A percentile compares a stretch with the other conserved stretches of the same genome.
These are phyloP conservation scores for Sonneratia alba DNA, from an alignment of 345 rosid species.

Conservation along the genomic window DNA sequence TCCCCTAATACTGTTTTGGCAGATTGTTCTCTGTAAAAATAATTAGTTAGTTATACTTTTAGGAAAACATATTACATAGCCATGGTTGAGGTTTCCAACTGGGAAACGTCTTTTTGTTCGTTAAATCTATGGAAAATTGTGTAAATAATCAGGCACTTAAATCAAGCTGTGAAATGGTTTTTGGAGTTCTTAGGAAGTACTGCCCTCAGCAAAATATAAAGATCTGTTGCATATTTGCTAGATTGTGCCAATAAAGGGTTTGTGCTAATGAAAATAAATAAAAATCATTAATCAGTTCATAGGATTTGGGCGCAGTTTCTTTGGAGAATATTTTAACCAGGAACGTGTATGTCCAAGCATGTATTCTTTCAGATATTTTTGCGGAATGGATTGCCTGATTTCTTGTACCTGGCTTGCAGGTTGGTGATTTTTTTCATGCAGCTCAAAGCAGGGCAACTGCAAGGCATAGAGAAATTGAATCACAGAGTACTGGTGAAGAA, in stretches of 20 bases:
- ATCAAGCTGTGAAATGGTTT: background rate
- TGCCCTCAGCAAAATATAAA: background rate
- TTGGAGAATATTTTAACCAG: background rate
- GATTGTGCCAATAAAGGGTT: background rate
- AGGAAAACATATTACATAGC: background rate
- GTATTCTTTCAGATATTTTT: background rate
- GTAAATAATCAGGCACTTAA: background rate
- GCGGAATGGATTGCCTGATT: background rate
- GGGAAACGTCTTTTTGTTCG: background rate
- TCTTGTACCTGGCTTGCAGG: slow-evolving; percentile 27
- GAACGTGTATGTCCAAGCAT: background rate
- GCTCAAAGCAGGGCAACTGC: slow-evolving; percentile 64
- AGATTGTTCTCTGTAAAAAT: background rate
- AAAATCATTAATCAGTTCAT: background rate
- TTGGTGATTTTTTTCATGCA: slow-evolving; percentile 74
- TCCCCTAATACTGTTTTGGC: background rate
- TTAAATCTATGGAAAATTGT: too few relatives aligned
- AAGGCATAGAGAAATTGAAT: slow-evolving; percentile 61
- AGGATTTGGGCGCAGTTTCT: background rate
- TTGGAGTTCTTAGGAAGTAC: background rate
- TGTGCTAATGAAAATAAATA: background rate
- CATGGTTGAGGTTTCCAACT: background rate
- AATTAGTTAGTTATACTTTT: background rate
- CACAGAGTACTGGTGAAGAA: slow-evolving; percentile 44
- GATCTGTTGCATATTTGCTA: background rate